phyloP scores from a whole-genome alignment of 2,329 filamentous ascomycete species.

The Talaromyces amestolkiae region DNA sequence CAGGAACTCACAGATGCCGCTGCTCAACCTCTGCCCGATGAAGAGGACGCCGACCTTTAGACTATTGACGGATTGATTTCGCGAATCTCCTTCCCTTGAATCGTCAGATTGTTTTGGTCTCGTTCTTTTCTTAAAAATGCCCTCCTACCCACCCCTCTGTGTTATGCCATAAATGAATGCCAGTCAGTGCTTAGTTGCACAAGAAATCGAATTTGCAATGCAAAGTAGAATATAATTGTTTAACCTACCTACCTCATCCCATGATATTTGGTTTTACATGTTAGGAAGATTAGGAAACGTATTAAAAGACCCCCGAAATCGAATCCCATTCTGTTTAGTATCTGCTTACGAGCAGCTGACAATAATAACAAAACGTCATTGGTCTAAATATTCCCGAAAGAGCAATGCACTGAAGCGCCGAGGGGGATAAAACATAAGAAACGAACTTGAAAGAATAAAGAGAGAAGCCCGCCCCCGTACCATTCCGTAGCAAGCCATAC shows the following conservation, averaged over 20 bases:
- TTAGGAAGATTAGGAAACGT: not conserved
- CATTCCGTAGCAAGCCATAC: not conserved
- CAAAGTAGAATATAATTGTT: constrained; percentile 10
- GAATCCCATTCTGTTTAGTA: not conserved
- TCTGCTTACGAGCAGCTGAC: not conserved
- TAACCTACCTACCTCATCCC: not conserved
- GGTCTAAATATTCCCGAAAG: no score
- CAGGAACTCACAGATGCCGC: constrained; percentile 84
- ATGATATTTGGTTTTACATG: not conserved
- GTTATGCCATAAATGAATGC: constrained; percentile 15
- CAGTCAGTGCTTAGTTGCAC: not conserved
- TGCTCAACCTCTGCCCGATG: constrained; percentile 82
- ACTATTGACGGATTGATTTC: constrained; percentile 23
- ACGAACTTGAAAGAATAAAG: not conserved
- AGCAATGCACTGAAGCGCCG: no score
- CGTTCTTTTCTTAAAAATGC: constrained; percentile 25
- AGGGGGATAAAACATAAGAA: not conserved
- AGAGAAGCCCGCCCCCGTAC: not conserved
- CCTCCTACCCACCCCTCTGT: constrained; percentile 16
- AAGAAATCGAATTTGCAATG: constrained; percentile 1
- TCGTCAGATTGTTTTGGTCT: constrained; percentile 28
- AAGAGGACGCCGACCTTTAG: constrained; percentile 72
- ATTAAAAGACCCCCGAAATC: not conserved
- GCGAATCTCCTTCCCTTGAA: constrained; percentile 6
- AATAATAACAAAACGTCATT: no score